Evolutionary conservation across 805 yeast genomes (phyloP), one percentile per base, ranked within the genome.

Genomic region (Candida nitratophila): DNA sequence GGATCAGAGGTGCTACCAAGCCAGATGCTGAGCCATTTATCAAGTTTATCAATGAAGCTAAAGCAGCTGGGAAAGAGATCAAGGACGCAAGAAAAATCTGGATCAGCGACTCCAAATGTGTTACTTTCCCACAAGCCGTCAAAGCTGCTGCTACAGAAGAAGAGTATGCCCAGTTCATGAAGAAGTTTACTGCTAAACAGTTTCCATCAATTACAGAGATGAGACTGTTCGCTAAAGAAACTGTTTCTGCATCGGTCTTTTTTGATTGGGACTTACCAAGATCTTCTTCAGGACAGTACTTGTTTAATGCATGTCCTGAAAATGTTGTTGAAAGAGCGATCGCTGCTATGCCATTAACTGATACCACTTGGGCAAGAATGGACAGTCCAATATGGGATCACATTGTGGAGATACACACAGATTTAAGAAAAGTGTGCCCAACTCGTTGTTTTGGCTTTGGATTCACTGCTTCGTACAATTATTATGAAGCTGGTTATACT

Each of bases 231-330:
- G 54, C 56, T 5, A 31, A 21, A 4, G 30, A 44, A 44, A 42
- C 65, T 47, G 60, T 60, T 17, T 66, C 66, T 1, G 49, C 47
- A 5, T 65, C 56, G 8, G 56, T 76, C 15, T 57, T 53, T 49
- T 79, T 77, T 46, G 75, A 78, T 55, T 76, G 81, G 81, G 83
- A 79, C 46, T 73, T 76, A 5, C 79, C 83, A 39, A 67, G 77
- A 44, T 76, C 83, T 7, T 63, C 70, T 40, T 83, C 77, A 48
- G 85, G 85, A 3, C 73, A 73, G 54, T 74, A 74, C 52, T 66
- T 73, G 50, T 70, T 69, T 47, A 58, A 68, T 44, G 63, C 73
- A 1, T 75, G 83, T 19, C 65, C 76, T 51, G 77, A 72, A 35
- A 70, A 71, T 20, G 83, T 83, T 3, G 61, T 79, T 37, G 70